Evolutionary conservation across 2,329 filamentous ascomycete species (phyloP), one percentile per base, ranked within the genome.

Genomic region (Fusarium camptoceras): DNA sequence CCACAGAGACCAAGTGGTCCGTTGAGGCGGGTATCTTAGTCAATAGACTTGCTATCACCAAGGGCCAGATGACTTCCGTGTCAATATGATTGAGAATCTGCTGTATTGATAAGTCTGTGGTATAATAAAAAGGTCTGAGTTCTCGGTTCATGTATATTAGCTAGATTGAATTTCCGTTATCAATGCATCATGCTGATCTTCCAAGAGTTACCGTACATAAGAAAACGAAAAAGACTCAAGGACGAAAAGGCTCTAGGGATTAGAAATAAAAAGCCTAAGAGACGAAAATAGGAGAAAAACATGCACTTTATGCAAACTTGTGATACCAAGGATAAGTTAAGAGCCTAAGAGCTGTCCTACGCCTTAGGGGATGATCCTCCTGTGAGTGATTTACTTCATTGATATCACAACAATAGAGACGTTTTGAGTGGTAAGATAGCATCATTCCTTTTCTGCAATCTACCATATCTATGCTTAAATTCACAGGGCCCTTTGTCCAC

Each of bases 391-490:
- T 34, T 22, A 10, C 11, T 24, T 9, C 14, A 30, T 49, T 15
- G 15, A 28, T 34, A 60, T 59, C 48, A 55, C 39, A 20, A 22
- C 41, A 14, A 18, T 28, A 31, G 27, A 34, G 20, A 37, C 48
- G 34, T 41, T 28, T 20, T 22, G 41, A 60, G 47, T 67, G 69
- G 73, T 74, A 74, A 75, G 71, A 73, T 70, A 51, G 70, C 64
- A 60, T 76, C 73, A 74, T 75, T 77, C 67, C 71, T 60, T 78
- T 75, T 75, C 75, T 79, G 73, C 74, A 78, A 78, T 79, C 76
- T 79, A 80, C 78, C 76, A 68, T 78, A 72, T 80, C 77, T 79
- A 80, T 77, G 73, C 77, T 75, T 73, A 75, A 76, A 75, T 75
- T 76, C 75, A 77, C 68, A 73, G 70, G 71, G 34, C 34, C 72